These are phyloP conservation scores for Nannochloropsis salina DNA, from an alignment of 108 stramenopile species.

Conservation along the genomic window DNA sequence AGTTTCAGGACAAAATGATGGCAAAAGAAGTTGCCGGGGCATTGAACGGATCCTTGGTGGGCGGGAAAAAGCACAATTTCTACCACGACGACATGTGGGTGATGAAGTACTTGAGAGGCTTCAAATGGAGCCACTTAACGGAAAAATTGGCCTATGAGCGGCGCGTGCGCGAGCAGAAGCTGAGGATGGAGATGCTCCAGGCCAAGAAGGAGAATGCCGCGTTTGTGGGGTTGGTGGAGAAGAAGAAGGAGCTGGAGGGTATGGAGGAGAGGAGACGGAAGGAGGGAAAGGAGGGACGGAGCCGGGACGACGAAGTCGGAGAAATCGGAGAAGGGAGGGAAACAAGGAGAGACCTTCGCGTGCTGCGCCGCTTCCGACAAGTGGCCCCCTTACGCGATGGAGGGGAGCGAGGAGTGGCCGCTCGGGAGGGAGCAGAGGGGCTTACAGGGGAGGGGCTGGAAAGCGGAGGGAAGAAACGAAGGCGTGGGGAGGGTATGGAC, in stretches of 20 bases:
- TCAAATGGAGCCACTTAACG: constrained; percentile 85
- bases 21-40: constrained; percentile 68
- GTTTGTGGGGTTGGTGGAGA: constrained; percentile 73
- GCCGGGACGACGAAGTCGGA: neutral
- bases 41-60: constrained; percentile 63
- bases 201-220: constrained; percentile 77
- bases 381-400: neutral
- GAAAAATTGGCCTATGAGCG: constrained; percentile 93
- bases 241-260: constrained; percentile 68
- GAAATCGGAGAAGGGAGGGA: neutral
- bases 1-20: constrained; percentile 73
- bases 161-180: constrained; percentile 73
- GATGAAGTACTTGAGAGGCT: constrained; percentile 79
- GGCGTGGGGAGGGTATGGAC: neutral
- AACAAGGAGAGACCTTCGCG: neutral
- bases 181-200: constrained; percentile 78
- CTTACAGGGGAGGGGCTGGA: neutral
- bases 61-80: constrained; percentile 29
- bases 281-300: constrained; percentile 20
- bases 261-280: constrained; percentile 73
- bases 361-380: neutral
- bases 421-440: neutral
- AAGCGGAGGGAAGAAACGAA: neutral
- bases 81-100: constrained; percentile 74
- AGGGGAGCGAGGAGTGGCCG: neutral